Conservation (phyloP, 2,329 filamentous ascomycete genomes). For the Ophiostoma perfectum region DNA sequence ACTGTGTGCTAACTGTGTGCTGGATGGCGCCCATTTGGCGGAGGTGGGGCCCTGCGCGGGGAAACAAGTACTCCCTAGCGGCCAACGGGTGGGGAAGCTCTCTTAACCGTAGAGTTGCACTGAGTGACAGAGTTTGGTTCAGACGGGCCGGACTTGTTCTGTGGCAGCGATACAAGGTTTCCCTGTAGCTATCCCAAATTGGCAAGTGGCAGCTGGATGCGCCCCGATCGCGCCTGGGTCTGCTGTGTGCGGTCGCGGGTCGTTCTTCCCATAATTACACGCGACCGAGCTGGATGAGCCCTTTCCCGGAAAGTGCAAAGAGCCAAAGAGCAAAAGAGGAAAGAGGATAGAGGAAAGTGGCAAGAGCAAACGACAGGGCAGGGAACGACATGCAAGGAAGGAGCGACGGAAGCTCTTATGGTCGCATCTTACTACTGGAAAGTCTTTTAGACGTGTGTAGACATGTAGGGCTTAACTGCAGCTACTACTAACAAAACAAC, state of each 20-base stretch:
- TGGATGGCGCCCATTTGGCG: neutral
- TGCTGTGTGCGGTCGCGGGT: neutral
- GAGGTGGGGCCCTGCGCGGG: conserved; percentile 4
- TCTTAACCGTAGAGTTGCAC: neutral
- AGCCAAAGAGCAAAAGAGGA: too few species aligned
- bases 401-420: too few species aligned
- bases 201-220: neutral
- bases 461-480: too few species aligned
- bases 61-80: conserved; percentile 12
- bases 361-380: too few species aligned
- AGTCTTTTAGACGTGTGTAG: too few species aligned
- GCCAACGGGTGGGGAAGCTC: conserved; percentile 1
- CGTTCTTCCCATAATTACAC: neutral
- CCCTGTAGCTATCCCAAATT: conserved; percentile 5
- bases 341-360: too few species aligned
- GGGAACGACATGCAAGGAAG: too few species aligned
- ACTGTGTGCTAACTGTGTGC: neutral
- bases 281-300: too few species aligned
- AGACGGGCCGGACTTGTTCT: neutral
- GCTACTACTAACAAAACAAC: too few species aligned
- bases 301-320: too few species aligned
- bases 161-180: neutral
- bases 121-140: too few species aligned
- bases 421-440: too few species aligned
- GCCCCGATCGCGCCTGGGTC: neutral